Evolutionary conservation across 345 rosid genomes (phyloP).

Genomic region (Noccaea caerulescens): DNA sequence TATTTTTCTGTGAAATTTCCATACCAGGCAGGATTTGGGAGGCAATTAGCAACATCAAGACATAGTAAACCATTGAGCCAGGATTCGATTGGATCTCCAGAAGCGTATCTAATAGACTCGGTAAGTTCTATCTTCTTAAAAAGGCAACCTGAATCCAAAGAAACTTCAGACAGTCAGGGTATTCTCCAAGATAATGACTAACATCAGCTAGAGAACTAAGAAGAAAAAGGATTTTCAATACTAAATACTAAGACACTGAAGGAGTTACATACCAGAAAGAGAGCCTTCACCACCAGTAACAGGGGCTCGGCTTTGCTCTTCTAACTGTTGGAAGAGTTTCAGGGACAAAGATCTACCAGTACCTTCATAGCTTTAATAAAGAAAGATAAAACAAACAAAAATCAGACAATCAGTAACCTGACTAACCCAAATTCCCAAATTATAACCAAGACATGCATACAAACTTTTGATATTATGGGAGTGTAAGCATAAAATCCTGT

Average conservation of each 20-base stretch:
- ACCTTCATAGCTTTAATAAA: constrained; percentile 79
- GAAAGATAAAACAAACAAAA: constrained; percentile 14
- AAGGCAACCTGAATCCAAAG: constrained; percentile 64
- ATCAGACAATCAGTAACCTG: constrained; percentile 27
- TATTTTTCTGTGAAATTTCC: not conserved
- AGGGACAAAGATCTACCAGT: constrained; percentile 97
- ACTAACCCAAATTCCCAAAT: constrained; percentile 16
- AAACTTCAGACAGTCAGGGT: constrained; percentile 27
- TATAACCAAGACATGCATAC: constrained; percentile 14
- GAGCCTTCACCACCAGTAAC: constrained; percentile 68
- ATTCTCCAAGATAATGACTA: constrained; percentile 1
- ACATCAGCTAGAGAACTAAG: constrained; percentile 4
- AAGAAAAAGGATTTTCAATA: constrained; percentile 3
- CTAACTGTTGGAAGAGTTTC: constrained; percentile 89
- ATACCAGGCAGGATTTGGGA: constrained; percentile 63
- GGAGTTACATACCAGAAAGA: constrained; percentile 61
- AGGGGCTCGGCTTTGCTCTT: constrained; percentile 77
- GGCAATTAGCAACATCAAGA: constrained; percentile 78
- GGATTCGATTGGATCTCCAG: constrained; percentile 91
- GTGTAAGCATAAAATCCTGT: constrained; percentile 15
- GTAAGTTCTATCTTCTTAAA: constrained; percentile 88
- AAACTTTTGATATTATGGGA: constrained; percentile 29
- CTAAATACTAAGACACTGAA: constrained; percentile 14
- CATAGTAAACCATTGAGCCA: constrained; percentile 92
- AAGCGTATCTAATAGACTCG: constrained; percentile 92